These are phyloP conservation scores for Persicaria maculosa DNA, from an alignment of 148 eudicot species.

Conservation along the genomic window DNA sequence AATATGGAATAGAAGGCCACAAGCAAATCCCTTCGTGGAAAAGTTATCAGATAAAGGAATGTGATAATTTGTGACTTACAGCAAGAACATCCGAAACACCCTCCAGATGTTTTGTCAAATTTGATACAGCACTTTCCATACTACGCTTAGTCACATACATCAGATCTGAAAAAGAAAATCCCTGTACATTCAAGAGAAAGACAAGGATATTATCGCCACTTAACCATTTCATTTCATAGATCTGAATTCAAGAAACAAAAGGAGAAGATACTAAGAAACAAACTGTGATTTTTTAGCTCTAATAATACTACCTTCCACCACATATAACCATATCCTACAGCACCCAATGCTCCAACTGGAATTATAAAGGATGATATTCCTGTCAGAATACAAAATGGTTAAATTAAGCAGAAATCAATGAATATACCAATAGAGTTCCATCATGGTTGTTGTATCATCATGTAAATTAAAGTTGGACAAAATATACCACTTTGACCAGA, in stretches of 20 bases:
- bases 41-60: neutral
- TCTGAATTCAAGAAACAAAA: neutral
- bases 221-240: neutral
- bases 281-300: neutral
- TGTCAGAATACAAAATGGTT: constrained; percentile 14
- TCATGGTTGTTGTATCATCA: neutral
- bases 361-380: constrained; percentile 48
- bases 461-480: neutral
- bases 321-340: constrained; percentile 91
- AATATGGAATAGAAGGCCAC: neutral
- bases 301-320: constrained; percentile 79
- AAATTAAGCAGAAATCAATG: neutral
- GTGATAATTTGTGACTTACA: constrained; percentile 35
- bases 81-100: constrained; percentile 57
- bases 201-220: neutral
- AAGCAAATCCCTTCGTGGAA: neutral
- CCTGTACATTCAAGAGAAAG: constrained; percentile 29
- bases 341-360: constrained; percentile 82
- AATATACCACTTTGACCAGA: constrained; percentile 44
- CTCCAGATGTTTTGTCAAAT: constrained; percentile 78
- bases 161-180: constrained; percentile 71
- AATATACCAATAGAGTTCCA: neutral
- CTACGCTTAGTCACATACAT: constrained; percentile 86
- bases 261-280: neutral
- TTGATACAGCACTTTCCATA: constrained; percentile 77